Evolutionary conservation across 495 filamentous ascomycete species (phyloP).

Genomic region (Podospora australis): DNA sequence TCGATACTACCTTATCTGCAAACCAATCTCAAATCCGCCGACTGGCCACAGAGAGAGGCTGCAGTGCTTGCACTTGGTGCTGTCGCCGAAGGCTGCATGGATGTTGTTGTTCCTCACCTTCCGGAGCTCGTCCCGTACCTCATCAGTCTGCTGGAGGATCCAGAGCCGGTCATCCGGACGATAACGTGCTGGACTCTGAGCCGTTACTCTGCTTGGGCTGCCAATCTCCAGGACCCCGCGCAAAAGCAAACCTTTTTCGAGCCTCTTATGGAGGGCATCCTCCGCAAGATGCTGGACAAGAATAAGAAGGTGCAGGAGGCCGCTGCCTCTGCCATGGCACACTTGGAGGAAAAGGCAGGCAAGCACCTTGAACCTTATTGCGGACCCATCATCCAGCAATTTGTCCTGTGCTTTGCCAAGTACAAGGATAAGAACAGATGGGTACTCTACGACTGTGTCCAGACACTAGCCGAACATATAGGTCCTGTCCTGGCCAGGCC

Average conservation of each 20-base stretch:
- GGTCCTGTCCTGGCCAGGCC: constrained; percentile 70
- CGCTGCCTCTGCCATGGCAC: constrained; percentile 92
- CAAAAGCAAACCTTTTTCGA: constrained; percentile 76
- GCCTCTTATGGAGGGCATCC: constrained; percentile 96
- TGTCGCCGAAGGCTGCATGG: constrained; percentile 91
- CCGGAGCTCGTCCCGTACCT: constrained; percentile 88
- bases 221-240: constrained; percentile 57
- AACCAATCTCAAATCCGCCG: constrained; percentile 76
- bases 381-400: constrained; percentile 84
- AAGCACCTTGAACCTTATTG: constrained; percentile 75
- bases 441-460: constrained; percentile 97
- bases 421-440: constrained; percentile 99
- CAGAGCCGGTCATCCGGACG: constrained; percentile 86
- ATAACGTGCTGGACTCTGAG: constrained; percentile 98
- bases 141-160: constrained; percentile 75
- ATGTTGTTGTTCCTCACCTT: constrained; percentile 82
- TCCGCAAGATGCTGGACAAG: constrained; percentile 87
- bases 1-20: constrained; percentile 88
- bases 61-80: constrained; percentile 92
- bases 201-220: constrained; percentile 90
- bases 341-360: constrained; percentile 88
- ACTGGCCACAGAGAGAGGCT: constrained; percentile 91
- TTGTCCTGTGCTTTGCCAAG: constrained; percentile 80
- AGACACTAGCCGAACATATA: constrained; percentile 91
- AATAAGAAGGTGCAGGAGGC: constrained; percentile 99